Base-by-base conservation (phyloP, 768 basidiomycete species). In the Strobilomyces confusus region DNA sequence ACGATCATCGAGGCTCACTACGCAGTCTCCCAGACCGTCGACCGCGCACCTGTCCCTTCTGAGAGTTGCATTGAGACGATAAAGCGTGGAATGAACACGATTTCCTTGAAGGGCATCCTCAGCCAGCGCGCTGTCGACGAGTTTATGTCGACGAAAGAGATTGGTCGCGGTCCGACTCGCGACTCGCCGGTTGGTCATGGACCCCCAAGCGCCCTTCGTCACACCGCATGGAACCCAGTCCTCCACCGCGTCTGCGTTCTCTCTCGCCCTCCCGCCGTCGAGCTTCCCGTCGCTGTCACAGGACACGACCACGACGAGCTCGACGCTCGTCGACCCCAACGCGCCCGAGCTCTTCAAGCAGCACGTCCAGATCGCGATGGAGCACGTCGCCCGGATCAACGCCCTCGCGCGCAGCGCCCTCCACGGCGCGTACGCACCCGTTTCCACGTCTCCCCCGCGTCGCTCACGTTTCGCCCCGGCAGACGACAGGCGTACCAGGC, bases 401-500 rank as follows among this genome's bases (percentile, higher is more conserved):
- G 64, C 65, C 2, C 67, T 80, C 3, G 80, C 83, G 0, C 72
- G 78, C 45, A 75, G 67, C 37, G 75, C 79, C 9, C 60, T 83
- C 26, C 64, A 69, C 14, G 78, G 77, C 41, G 79, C 86, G 86
- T 87, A 66, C 57, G 81, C 70, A 9, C 25, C 22, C 9, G 9
- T 25, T 13, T 36, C 22, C 12, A 11, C 5, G n/a, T 13, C 14
- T 25, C n/a, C 17, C 7, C 5, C n/a, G 17, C 25, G 5, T 11
- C 12, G 12, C 38, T 44, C 25, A 44, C 40, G n/a, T n/a, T n/a
- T 3, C n/a, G n/a, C 36, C 37, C 40, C 33, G 23, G 2, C 59
- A 86, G 83, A 53, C 80, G 84, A 66, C 77, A 80, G 36, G 83
- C 85, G 22, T 87, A 86, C 65, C 80, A 80, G 52, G 61, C 74